These are phyloP conservation scores for Kwoniella dejecticola DNA, from an alignment of 768 basidiomycete species.

Conservation along the genomic window DNA sequence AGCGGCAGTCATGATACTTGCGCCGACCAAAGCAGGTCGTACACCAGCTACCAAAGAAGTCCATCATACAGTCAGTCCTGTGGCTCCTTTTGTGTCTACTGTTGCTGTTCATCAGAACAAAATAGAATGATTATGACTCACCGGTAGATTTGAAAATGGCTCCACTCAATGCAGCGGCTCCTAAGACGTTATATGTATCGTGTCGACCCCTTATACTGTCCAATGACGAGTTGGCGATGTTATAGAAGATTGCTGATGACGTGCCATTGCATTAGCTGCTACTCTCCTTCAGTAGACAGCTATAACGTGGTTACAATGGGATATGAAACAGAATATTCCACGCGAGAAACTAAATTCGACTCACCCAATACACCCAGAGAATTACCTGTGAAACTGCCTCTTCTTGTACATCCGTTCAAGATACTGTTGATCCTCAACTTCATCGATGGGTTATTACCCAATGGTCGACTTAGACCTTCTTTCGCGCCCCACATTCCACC, in stretches of 20 bases:
- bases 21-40: constrained; percentile 82
- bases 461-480: constrained; percentile 82
- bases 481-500: constrained; percentile 95
- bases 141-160: constrained; percentile 92
- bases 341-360: no score
- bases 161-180: constrained; percentile 86
- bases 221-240: constrained; percentile 91
- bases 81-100: no score
- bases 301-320: no score
- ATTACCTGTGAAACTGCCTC: constrained; percentile 97
- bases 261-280: not conserved
- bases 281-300: no score
- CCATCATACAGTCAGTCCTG: no score
- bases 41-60: constrained; percentile 73
- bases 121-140: constrained; percentile 58
- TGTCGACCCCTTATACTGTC: constrained; percentile 87
- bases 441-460: constrained; percentile 47
- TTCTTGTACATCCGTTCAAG: constrained; percentile 91
- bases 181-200: constrained; percentile 87
- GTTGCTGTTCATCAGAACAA: constrained; percentile 43
- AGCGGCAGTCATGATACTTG: constrained; percentile 80
- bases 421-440: constrained; percentile 93
- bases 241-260: constrained; percentile 83
- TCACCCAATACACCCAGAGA: constrained; percentile 95
- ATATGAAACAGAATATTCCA: no score